Evolutionary conservation across 2,329 filamentous ascomycete species (phyloP), one percentile per base, ranked within the genome.

Genomic region (Cladosporium sp.): DNA sequence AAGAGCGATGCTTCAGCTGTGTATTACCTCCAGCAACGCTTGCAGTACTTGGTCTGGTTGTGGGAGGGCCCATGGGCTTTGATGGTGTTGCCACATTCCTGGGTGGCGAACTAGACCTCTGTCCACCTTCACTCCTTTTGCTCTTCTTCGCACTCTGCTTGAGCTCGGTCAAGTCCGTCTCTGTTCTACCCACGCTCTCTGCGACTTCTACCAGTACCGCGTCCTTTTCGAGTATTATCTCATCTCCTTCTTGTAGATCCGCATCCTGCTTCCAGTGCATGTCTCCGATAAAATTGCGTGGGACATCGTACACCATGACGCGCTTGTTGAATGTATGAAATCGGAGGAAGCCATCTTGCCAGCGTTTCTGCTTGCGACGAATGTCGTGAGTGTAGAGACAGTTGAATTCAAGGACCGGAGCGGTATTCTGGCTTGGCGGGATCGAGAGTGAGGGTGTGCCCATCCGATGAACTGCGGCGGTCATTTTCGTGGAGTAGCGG

Each of bases 241-340:
- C 91, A 61, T 96, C 90, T 5, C 92, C 92, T 60, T 94, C 89
- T 36, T 84, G 83, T 20, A 96, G 76, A n/a, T 83, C 82, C 38
- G 81, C 82, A 55, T 83, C 82, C 47, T 86, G 81, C 43, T 85
- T 85, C 87, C 89, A 94, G 74, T 96, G 90, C 34, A 86, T 84
- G 71, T 96, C 92, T 3, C 92, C 92, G 28, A 97, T 82, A 64
- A 88, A 90, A 70, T 92, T 90, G 0, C 89, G 85, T 2, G 84
- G 79, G 49, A 90, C 86, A 72, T 96, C 92, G 67, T 94, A 93
- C 6, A 95, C 89, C 90, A 97, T 95, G 60, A 94, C 79, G 4
- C 90, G 86, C 70, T 87, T 90, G 76, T 97, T 97, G 82, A 96
- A 96, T 0, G 89, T 88, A 70, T 97, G 92, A 64, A 88, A 96